A percentile compares a stretch with the other conserved stretches of the same genome.
Evolutionary conservation across 139 green algal genomes (phyloP).

Genomic region (Coelastrella sp.): DNA sequence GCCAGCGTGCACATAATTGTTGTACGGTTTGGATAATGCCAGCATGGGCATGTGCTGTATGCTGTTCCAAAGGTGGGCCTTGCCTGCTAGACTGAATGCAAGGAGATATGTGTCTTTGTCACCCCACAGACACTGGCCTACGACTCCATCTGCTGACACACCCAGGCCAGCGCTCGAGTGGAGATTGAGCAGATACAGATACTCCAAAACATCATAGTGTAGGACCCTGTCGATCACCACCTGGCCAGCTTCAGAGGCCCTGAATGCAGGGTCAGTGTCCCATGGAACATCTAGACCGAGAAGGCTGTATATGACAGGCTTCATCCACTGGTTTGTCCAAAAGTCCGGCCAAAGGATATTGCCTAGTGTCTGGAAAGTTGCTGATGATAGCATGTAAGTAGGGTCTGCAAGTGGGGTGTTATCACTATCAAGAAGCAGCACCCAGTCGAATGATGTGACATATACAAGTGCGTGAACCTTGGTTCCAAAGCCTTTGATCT

Average conservation of each 20-base stretch:
- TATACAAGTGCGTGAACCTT: constrained; percentile 43
- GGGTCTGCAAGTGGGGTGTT: constrained; percentile 45
- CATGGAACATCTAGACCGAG: constrained; percentile 36
- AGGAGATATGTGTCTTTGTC: constrained; percentile 47
- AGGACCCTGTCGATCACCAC: constrained; percentile 39
- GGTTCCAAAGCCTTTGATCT: constrained; percentile 11
- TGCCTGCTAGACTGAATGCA: constrained; percentile 42
- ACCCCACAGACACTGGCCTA: constrained; percentile 19
- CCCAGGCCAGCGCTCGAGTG: background rate
- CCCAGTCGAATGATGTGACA: constrained; percentile 33
- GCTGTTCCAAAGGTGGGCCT: background rate
- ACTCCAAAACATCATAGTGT: constrained; percentile 46
- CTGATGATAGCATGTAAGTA: constrained; percentile 39
- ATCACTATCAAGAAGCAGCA: constrained; percentile 49
- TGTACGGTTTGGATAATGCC: background rate
- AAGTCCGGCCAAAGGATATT: constrained; percentile 58
- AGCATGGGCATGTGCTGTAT: constrained; percentile 26
- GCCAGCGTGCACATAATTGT: constrained; percentile 7
- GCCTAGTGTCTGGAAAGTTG: constrained; percentile 23
- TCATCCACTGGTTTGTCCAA: constrained; percentile 46
- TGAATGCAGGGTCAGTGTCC: background rate
- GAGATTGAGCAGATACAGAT: constrained; percentile 36
- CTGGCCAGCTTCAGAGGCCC: constrained; percentile 33
- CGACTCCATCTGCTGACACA: background rate
- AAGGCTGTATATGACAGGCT: constrained; percentile 3